These are phyloP conservation scores for Lepidium campestre DNA, from an alignment of 441 rosid species.

Conservation along the genomic window DNA sequence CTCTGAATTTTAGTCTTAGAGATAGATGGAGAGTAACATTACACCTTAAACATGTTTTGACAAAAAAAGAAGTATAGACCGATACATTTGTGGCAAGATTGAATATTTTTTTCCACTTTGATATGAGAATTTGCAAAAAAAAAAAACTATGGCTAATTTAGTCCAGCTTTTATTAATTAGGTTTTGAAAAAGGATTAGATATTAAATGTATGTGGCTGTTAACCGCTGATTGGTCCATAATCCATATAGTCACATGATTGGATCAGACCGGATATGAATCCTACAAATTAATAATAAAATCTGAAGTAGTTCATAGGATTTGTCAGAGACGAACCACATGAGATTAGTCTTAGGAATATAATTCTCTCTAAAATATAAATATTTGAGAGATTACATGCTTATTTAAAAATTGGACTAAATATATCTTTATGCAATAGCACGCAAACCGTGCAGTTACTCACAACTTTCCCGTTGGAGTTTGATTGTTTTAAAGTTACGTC, in stretches of 20 bases:
- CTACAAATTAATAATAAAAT: neutral
- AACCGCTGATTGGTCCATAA: neutral
- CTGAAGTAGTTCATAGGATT: neutral
- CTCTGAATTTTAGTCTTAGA: neutral
- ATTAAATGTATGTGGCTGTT: neutral
- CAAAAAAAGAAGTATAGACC: neutral
- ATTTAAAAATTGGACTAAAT: neutral
- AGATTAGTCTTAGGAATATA: neutral
- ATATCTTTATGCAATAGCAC: neutral
- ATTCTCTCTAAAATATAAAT: neutral
- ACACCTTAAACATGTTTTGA: neutral
- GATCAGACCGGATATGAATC: neutral
- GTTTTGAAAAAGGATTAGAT: neutral
- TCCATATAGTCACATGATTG: neutral
- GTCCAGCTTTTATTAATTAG: too few relatives aligned
- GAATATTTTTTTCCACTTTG: neutral
- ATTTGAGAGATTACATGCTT: neutral
- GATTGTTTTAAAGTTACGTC: neutral
- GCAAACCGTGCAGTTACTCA: neutral
- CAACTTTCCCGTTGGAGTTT: slow-evolving; percentile 1
- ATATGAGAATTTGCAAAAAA: too few relatives aligned
- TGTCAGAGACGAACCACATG: neutral
- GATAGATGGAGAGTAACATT: neutral
- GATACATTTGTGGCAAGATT: neutral
- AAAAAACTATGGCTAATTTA: neutral